phyloP scores from a whole-genome alignment of 441 rosid genomes.

The Raphanus hybrid region DNA sequence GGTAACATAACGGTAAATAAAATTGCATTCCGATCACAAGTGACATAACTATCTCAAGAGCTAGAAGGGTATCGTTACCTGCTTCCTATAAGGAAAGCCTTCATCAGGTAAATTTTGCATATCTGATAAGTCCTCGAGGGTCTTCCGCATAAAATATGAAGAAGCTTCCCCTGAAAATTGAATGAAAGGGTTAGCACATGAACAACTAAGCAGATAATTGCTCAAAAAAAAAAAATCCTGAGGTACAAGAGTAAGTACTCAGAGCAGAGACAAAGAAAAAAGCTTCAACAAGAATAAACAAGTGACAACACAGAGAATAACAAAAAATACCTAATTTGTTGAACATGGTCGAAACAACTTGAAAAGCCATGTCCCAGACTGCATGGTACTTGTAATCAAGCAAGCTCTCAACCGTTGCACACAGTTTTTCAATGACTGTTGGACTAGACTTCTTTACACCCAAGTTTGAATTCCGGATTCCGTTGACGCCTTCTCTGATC shows the following conservation, averaged over 20 bases:
- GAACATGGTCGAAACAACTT: constrained; percentile 79
- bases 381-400: constrained; percentile 80
- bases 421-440: constrained; percentile 77
- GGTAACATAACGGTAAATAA: constrained; percentile 7
- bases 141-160: constrained; percentile 79
- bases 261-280: neutral
- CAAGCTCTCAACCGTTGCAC: constrained; percentile 74
- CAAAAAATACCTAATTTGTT: constrained; percentile 69
- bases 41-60: neutral
- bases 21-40: neutral
- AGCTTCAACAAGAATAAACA: neutral
- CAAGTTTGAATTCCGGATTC: constrained; percentile 47
- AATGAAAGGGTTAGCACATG: constrained; percentile 15
- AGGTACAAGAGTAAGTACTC: neutral
- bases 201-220: neutral
- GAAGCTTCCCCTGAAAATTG: constrained; percentile 61
- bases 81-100: constrained; percentile 81
- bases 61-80: constrained; percentile 54
- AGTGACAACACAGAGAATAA: neutral
- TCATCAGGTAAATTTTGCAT: constrained; percentile 88
- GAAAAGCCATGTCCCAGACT: constrained; percentile 86
- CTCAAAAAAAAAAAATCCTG: neutral
- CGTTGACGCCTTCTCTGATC: constrained; percentile 76
- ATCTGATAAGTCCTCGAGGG: constrained; percentile 75
- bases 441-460: constrained; percentile 61